phyloP scores from a whole-genome alignment of 23 red algal genomes.

The Gracilaria vermiculophylla region DNA sequence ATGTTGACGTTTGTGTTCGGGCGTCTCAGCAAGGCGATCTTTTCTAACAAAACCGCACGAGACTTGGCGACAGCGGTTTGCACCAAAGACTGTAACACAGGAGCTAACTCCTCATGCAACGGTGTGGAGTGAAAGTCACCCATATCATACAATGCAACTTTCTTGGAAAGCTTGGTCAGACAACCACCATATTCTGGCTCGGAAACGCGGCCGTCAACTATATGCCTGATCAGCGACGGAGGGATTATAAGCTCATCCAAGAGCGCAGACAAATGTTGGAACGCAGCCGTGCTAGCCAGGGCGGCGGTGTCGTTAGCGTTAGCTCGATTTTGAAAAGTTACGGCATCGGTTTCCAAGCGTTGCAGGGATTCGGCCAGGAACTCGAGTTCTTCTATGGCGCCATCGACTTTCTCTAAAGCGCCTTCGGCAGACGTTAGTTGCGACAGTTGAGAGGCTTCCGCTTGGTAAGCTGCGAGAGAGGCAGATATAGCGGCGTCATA shows the following conservation, averaged over 20 bases:
- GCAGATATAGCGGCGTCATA: slow-evolving; percentile 1
- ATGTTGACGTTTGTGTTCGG: slow-evolving; percentile 99
- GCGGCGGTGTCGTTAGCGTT: not conserved
- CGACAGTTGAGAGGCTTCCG: not conserved
- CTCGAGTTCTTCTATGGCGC: not conserved
- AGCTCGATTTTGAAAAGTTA: not conserved
- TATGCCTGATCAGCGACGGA: slow-evolving; percentile 48
- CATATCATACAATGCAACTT: slow-evolving; percentile 72
- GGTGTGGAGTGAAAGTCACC: slow-evolving; percentile 66
- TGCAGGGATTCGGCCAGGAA: not conserved
- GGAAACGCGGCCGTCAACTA: slow-evolving; percentile 76
- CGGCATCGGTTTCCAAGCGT: not conserved
- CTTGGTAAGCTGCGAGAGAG: slow-evolving; percentile 2
- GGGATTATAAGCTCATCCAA: slow-evolving; percentile 66
- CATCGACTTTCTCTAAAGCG: not conserved
- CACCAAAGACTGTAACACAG: slow-evolving; percentile 53
- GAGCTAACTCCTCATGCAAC: slow-evolving; percentile 64
- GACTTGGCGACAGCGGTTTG: slow-evolving; percentile 61
- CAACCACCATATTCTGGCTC: slow-evolving; percentile 54
- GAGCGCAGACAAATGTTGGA: slow-evolving; percentile 58
- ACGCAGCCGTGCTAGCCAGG: slow-evolving; percentile 8
- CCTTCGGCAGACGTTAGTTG: not conserved
- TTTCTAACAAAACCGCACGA: slow-evolving; percentile 69
- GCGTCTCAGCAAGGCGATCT: slow-evolving; percentile 73
- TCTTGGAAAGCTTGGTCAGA: slow-evolving; percentile 71